Conservation (phyloP, 2,329 filamentous ascomycete genomes). For the Beauveria asiatica region DNA sequence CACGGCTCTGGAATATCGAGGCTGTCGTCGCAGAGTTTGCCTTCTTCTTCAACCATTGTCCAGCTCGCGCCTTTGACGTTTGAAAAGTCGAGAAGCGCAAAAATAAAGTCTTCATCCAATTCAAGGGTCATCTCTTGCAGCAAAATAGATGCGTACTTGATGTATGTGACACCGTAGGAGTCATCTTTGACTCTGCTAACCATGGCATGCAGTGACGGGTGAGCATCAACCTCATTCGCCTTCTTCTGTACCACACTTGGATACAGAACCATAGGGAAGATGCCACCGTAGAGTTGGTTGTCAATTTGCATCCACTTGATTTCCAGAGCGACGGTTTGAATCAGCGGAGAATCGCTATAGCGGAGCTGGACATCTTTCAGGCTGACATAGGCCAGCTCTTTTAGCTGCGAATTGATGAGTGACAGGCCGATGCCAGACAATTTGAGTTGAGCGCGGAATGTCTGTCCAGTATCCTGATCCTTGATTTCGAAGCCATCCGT, state of each 20-base stretch:
- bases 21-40: conserved; percentile 78
- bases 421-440: conserved; percentile 89
- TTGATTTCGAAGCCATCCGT: conserved; percentile 79
- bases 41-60: conserved; percentile 59
- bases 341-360: conserved; percentile 85
- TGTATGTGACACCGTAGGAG: conserved; percentile 93
- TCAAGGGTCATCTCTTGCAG: conserved; percentile 98
- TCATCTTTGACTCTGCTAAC: conserved; percentile 95
- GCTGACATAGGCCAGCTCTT: conserved; percentile 87
- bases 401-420: conserved; percentile 83
- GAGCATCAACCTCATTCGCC: conserved; percentile 89
- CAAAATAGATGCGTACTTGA: conserved; percentile 93
- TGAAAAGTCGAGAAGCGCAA: conserved; percentile 87
- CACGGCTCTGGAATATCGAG: conserved; percentile 89
- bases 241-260: conserved; percentile 97
- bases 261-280: conserved; percentile 95
- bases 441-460: conserved; percentile 80
- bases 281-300: conserved; percentile 95
- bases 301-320: conserved; percentile 99
- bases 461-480: conserved; percentile 77
- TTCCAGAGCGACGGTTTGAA: conserved; percentile 82
- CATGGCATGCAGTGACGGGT: conserved; percentile 88
- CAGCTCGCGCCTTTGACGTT: conserved; percentile 87
- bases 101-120: conserved; percentile 96
- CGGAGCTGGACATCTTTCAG: conserved; percentile 85